phyloP scores from a whole-genome alignment of 1,284 basidiomycete species.

The Leccinum fallax region DNA sequence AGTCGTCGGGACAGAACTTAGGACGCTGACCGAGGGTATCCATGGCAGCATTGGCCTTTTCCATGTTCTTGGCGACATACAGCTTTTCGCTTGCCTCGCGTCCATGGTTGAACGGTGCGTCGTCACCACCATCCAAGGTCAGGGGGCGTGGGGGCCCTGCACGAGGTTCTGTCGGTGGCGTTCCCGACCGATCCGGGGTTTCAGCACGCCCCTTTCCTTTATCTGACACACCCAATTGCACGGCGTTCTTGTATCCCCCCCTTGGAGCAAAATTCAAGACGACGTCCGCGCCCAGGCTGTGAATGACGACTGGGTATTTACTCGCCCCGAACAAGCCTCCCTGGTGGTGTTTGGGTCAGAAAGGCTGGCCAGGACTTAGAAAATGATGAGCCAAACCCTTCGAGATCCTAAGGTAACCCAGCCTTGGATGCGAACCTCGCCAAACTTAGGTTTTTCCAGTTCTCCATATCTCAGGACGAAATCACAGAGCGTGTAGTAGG shows the following conservation, averaged over 20 bases:
- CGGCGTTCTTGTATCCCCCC: constrained; percentile 24
- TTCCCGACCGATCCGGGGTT: constrained; percentile 7
- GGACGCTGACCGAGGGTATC: too few species aligned
- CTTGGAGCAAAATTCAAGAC: constrained; percentile 26
- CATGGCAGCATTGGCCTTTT: too few species aligned
- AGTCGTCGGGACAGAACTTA: too few species aligned
- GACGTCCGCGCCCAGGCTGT: constrained; percentile 31
- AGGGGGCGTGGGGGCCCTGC: constrained; percentile 2
- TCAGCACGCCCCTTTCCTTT: constrained; percentile 16
- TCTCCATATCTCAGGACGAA: constrained; percentile 25
- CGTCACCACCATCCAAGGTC: too few species aligned
- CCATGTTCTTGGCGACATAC: too few species aligned
- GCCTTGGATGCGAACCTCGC: constrained; percentile 30
- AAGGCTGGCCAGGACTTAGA: not conserved
- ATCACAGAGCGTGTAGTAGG: constrained; percentile 29
- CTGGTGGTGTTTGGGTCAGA: constrained; percentile 15
- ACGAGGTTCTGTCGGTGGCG: not conserved
- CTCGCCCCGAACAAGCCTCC: constrained; percentile 28
- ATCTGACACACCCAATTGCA: constrained; percentile 1
- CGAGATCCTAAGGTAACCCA: constrained; percentile 27
- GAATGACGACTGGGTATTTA: constrained; percentile 20
- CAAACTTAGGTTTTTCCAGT: constrained; percentile 26
- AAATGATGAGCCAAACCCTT: constrained; percentile 31
- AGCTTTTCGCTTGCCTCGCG: too few species aligned
- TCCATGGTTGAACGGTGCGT: too few species aligned